Percentiles rank a stretch among this genome's conserved stretches.
These are phyloP conservation scores for Amaranthus hypochondriacus DNA, from an alignment of 148 eudicot species.

Conservation along the genomic window DNA sequence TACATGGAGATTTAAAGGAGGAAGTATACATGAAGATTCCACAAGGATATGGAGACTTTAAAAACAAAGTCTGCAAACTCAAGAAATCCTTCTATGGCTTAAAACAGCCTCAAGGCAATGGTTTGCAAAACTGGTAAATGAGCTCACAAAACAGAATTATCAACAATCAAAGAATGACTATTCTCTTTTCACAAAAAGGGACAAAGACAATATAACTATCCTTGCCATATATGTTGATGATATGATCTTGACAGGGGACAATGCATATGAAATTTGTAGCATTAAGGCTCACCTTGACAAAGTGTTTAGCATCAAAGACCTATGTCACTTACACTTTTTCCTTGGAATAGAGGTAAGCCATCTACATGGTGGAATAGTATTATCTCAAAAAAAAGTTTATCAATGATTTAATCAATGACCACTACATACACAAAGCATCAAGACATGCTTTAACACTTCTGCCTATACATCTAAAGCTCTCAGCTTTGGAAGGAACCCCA, in stretches of 20 bases:
- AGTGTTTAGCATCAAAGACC: neutral
- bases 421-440: neutral
- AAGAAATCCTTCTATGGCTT: neutral
- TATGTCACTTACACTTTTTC: neutral
- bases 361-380: neutral
- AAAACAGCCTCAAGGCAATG: constrained; percentile 2
- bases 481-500: too few relatives aligned
- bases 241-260: neutral
- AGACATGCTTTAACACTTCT: too few relatives aligned
- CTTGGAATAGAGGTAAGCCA: neutral
- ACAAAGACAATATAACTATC: neutral
- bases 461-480: too few relatives aligned
- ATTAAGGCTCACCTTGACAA: neutral
- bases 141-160: neutral
- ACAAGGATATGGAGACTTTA: neutral
- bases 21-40: neutral
- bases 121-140: neutral
- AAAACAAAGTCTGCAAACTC: neutral
- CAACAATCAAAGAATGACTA: neutral
- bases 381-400: neutral
- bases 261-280: neutral
- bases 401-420: neutral
- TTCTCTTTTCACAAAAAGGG: neutral
- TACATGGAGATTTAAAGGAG: neutral
- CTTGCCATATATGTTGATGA: constrained; percentile 2